These are phyloP conservation scores for Colletotrichum navitas DNA, from an alignment of 2,329 filamentous ascomycete species.

Conservation along the genomic window DNA sequence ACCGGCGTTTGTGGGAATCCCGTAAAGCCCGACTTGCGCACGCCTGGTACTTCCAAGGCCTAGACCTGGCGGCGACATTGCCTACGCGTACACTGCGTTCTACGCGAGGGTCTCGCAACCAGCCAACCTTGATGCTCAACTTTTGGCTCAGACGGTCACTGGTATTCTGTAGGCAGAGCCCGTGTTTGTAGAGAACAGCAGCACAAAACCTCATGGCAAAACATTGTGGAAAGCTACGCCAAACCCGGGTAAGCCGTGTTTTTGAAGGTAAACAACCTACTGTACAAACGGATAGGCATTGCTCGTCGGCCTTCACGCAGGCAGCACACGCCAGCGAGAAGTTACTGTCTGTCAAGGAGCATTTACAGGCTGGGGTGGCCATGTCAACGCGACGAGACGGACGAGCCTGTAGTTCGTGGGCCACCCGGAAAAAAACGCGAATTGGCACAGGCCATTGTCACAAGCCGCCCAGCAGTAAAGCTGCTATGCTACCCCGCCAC, in stretches of 20 bases:
- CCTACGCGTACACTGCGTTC: not conserved
- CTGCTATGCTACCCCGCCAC: slow-evolving; percentile 30
- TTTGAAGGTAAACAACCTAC: not conserved
- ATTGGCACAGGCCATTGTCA: slow-evolving; percentile 5
- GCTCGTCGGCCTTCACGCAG: not conserved
- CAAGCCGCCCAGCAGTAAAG: slow-evolving; percentile 7
- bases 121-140: not conserved
- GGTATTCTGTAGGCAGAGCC: not conserved
- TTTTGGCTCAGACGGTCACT: not conserved
- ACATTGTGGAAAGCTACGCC: not conserved
- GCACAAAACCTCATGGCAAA: slow-evolving; percentile 3
- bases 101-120: not conserved
- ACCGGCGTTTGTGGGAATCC: slow-evolving; percentile 9
- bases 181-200: not conserved
- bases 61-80: not conserved
- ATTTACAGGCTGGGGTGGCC: not conserved
- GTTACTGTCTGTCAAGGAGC: not conserved
- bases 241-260: not conserved
- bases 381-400: not conserved
- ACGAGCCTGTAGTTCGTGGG: not conserved
- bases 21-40: slow-evolving; percentile 16
- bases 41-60: not conserved
- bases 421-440: not conserved
- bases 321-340: not conserved
- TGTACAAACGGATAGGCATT: not conserved